Percentiles rank a stretch among this genome's conserved stretches.
Evolutionary conservation across 768 basidiomycete genomes (phyloP).

Genomic region (Arthromyces matolae): DNA sequence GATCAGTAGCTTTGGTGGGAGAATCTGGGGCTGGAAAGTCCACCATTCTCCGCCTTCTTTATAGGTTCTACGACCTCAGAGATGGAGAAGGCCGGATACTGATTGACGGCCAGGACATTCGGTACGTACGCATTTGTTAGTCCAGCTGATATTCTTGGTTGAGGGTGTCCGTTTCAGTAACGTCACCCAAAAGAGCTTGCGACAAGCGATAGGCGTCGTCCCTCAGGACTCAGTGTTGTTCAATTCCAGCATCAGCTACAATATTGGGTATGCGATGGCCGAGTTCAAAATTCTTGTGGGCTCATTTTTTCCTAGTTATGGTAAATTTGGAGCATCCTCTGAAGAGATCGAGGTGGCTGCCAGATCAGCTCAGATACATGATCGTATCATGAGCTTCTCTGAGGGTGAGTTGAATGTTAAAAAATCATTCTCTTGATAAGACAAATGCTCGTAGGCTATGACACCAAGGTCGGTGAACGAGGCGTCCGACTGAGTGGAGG

Average conservation of each 20-base stretch:
- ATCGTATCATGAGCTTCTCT: conserved; percentile 78
- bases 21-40: conserved; percentile 82
- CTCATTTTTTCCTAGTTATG: conserved; percentile 48
- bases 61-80: conserved; percentile 87
- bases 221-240: conserved; percentile 82
- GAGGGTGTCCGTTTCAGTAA: conserved; percentile 41
- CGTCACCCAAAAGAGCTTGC: conserved; percentile 76
- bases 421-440: neutral
- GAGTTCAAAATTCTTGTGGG: conserved; percentile 11
- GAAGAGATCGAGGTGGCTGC: conserved; percentile 82
- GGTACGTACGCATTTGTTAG: conserved; percentile 23
- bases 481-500: conserved; percentile 84
- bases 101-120: conserved; percentile 84
- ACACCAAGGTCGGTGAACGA: conserved; percentile 87
- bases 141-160: neutral
- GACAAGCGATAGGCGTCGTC: conserved; percentile 84
- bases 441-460: conserved; percentile 44
- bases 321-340: conserved; percentile 63
- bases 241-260: conserved; percentile 67
- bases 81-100: conserved; percentile 76
- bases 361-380: conserved; percentile 83
- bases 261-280: conserved; percentile 72
- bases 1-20: conserved; percentile 87
- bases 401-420: conserved; percentile 41
- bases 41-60: conserved; percentile 81